A percentile compares a stretch with the other conserved stretches of the same genome.
These are phyloP conservation scores for Apophysomyces ossiformis DNA, from an alignment of 371 early-diverging fungal genomes.

Conservation along the genomic window DNA sequence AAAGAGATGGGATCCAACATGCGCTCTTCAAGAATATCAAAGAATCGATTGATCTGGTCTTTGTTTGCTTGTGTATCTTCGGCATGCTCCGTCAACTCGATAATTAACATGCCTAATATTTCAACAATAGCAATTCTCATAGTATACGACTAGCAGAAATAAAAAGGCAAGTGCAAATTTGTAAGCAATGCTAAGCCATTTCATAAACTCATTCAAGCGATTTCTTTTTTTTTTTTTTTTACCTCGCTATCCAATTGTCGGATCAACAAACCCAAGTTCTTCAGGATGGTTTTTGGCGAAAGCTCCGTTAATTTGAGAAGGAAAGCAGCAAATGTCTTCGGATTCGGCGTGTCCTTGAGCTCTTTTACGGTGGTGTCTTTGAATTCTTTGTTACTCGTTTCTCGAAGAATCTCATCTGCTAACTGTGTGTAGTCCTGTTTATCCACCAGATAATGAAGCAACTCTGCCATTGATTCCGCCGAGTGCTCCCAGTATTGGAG, in stretches of 20 bases:
- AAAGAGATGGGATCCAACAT: conserved; percentile 85
- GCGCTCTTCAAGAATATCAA: conserved; percentile 89
- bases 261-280: conserved; percentile 84
- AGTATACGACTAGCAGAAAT: conserved; percentile 67
- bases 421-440: conserved; percentile 74
- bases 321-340: conserved; percentile 86
- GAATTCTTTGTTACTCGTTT: conserved; percentile 66
- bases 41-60: conserved; percentile 71
- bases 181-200: too few species aligned
- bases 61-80: conserved; percentile 66
- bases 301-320: conserved; percentile 82
- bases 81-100: conserved; percentile 60
- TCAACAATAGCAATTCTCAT: conserved; percentile 90
- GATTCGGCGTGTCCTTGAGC: conserved; percentile 73
- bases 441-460: conserved; percentile 69
- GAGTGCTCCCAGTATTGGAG: conserved; percentile 93
- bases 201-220: too few species aligned
- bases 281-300: conserved; percentile 79
- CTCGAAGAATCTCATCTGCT: conserved; percentile 81
- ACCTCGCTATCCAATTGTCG: conserved; percentile 89
- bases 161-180: neutral
- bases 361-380: conserved; percentile 55
- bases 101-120: conserved; percentile 81
- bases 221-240: conserved; percentile 14
- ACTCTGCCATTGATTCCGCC: conserved; percentile 90